Percentiles rank a stretch among this genome's conserved stretches.
Evolutionary conservation across 2,329 filamentous ascomycete genomes (phyloP).

Genomic region (Sporothrix brunneoviolacea): DNA sequence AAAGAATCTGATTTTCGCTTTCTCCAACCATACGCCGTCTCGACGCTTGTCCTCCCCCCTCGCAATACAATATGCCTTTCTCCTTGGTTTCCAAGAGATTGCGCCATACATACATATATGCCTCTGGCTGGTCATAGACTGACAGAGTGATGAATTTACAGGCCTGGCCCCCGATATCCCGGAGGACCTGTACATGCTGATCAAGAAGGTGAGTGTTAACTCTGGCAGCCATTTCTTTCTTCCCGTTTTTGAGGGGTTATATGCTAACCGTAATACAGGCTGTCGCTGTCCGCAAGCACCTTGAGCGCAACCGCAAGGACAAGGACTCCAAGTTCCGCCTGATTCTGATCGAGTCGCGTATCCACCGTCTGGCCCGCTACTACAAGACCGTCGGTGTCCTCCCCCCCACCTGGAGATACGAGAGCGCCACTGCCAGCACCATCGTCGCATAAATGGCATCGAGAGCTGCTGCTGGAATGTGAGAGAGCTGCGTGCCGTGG

Average conservation of each 20-base stretch:
- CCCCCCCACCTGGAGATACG: slow-evolving; percentile 97
- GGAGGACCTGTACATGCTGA: slow-evolving; percentile 99
- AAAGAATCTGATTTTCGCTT: neutral
- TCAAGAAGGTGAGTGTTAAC: slow-evolving; percentile 98
- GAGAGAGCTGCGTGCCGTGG: neutral
- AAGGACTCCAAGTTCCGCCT: slow-evolving; percentile 99
- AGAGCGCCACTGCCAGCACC: slow-evolving; percentile 92
- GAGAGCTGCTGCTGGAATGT: neutral
- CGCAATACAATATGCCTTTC: neutral
- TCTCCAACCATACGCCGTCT: too few species aligned
- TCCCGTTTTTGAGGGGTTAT: too few species aligned
- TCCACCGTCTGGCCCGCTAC: slow-evolving; percentile 92
- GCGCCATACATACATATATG: slow-evolving; percentile 44
- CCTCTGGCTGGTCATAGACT: slow-evolving; percentile 88
- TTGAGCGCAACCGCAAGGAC: slow-evolving; percentile 99
- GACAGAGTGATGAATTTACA: slow-evolving; percentile 88
- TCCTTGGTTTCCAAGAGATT: neutral
- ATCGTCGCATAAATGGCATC: slow-evolving; percentile 69
- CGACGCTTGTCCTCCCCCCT: too few species aligned
- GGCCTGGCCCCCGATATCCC: slow-evolving; percentile 97
- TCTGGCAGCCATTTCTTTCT: too few species aligned
- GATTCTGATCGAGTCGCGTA: slow-evolving; percentile 99
- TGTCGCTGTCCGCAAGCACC: slow-evolving; percentile 98
- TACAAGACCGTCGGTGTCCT: slow-evolving; percentile 91
- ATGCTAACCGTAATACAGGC: slow-evolving; percentile 49